phyloP scores from a whole-genome alignment of 1,284 basidiomycete genomes.

The Salmacisia buchloeana region DNA sequence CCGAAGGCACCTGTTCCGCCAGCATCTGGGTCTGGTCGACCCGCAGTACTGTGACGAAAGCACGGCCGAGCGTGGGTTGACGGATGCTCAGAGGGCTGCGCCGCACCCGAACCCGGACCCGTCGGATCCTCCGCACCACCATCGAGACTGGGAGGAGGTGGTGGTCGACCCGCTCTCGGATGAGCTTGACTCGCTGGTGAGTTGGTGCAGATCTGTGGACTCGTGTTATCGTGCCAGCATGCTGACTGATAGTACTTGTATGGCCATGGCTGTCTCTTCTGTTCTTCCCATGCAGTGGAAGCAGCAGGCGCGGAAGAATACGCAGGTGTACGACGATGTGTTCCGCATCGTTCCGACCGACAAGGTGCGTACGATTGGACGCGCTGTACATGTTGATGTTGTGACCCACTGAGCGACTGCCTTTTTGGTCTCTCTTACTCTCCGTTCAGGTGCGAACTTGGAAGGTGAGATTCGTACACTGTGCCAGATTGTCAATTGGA shows the following conservation, averaged over 20 bases:
- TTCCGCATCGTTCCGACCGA: slow-evolving; percentile 78
- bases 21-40: slow-evolving; percentile 28
- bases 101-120: slow-evolving; percentile 18
- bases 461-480: background rate
- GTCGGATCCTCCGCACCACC: slow-evolving; percentile 15
- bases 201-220: background rate
- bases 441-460: slow-evolving; percentile 32
- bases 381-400: background rate
- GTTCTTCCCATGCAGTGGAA: slow-evolving; percentile 57
- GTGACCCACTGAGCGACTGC: background rate
- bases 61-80: slow-evolving; percentile 10
- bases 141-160: slow-evolving; percentile 58
- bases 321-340: slow-evolving; percentile 72
- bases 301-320: slow-evolving; percentile 69
- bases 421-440: slow-evolving; percentile 59
- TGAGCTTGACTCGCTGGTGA: slow-evolving; percentile 16
- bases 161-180: slow-evolving; percentile 19
- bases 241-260: background rate
- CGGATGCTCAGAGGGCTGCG: slow-evolving; percentile 16
- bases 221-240: background rate
- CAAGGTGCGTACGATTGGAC: slow-evolving; percentile 58
- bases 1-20: slow-evolving; percentile 60
- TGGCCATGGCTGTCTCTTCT: slow-evolving; percentile 13
- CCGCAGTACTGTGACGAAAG: slow-evolving; percentile 24
- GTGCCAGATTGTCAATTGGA: background rate